A percentile compares a stretch with the other conserved stretches of the same genome.
These are phyloP conservation scores for Kalanchoe fedtschenkoi DNA, from an alignment of 164 flowering plant genomes.

Conservation along the genomic window DNA sequence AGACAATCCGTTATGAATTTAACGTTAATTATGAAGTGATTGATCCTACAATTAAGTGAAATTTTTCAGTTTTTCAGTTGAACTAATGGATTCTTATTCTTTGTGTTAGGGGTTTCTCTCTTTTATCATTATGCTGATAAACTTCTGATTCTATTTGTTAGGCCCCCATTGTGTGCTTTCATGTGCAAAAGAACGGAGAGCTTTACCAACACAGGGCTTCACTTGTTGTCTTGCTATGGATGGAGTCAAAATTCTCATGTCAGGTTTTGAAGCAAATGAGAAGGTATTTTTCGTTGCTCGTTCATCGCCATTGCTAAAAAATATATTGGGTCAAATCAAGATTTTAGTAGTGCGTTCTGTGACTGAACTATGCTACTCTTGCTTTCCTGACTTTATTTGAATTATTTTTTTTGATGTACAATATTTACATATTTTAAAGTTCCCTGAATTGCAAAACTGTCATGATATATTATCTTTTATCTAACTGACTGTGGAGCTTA, in stretches of 20 bases:
- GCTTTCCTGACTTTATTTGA: too few relatives aligned
- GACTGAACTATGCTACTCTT: neutral
- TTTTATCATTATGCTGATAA: neutral
- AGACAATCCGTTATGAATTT: too few relatives aligned
- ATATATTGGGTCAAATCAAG: neutral
- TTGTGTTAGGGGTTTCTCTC: too few relatives aligned
- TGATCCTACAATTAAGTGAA: too few relatives aligned
- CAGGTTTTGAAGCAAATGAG: conserved; percentile 80
- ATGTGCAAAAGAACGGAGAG: conserved; percentile 75
- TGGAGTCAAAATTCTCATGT: conserved; percentile 75
- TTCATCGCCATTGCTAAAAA: neutral
- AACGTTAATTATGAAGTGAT: too few relatives aligned
- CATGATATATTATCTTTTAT: too few relatives aligned
- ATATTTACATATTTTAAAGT: too few relatives aligned
- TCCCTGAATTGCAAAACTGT: too few relatives aligned
- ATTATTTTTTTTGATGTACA: too few relatives aligned
- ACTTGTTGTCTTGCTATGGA: conserved; percentile 98
- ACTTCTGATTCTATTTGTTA: conserved; percentile 8
- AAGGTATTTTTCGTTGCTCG: conserved; percentile 39
- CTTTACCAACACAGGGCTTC: conserved; percentile 63
- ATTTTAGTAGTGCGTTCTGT: too few relatives aligned
- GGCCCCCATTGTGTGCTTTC: conserved; percentile 88
- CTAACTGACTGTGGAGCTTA: neutral
- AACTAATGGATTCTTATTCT: neutral
- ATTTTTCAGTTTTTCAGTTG: neutral